Percentiles rank a stretch among this genome's conserved stretches.
These are phyloP conservation scores for Polyporus arcularius DNA, from an alignment of 768 basidiomycete species.

Conservation along the genomic window DNA sequence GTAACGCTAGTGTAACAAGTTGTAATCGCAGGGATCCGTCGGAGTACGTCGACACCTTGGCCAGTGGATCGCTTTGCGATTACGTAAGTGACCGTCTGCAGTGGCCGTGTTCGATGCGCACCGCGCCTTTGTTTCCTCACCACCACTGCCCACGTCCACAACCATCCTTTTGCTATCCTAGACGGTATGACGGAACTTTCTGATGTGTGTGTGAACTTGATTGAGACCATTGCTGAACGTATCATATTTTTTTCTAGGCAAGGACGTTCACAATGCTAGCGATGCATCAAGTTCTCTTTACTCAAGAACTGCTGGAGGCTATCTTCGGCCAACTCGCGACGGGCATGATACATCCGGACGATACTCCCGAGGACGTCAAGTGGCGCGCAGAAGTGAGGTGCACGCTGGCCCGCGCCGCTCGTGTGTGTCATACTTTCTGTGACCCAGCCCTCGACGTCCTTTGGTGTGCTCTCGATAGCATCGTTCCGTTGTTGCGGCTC, in stretches of 20 bases:
- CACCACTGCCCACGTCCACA: too few relatives aligned
- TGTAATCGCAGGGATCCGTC: neutral
- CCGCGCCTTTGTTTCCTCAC: too few relatives aligned
- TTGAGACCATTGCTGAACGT: too few relatives aligned
- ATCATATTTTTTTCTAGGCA: too few relatives aligned
- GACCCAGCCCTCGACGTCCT: neutral
- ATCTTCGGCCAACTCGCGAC: neutral
- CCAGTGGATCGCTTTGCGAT: too few relatives aligned
- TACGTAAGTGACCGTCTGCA: too few relatives aligned
- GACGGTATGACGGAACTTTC: too few relatives aligned
- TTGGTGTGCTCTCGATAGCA: neutral
- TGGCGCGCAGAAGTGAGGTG: neutral
- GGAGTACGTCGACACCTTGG: too few relatives aligned
- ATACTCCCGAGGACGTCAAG: neutral
- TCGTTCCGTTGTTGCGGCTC: neutral
- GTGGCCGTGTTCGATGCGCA: too few relatives aligned
- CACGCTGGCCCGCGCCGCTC: neutral
- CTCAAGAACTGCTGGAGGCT: neutral
- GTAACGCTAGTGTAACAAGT: neutral
- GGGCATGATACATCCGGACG: neutral
- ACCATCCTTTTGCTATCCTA: too few relatives aligned
- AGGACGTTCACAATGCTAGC: too few relatives aligned
- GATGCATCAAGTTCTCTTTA: neutral
- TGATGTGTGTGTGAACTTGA: too few relatives aligned
- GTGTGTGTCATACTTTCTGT: neutral